Percentiles rank a stretch among this genome's conserved stretches.
Evolutionary conservation across 352 stramenopile genomes (phyloP).

Genomic region (Phytophthora pisi): DNA sequence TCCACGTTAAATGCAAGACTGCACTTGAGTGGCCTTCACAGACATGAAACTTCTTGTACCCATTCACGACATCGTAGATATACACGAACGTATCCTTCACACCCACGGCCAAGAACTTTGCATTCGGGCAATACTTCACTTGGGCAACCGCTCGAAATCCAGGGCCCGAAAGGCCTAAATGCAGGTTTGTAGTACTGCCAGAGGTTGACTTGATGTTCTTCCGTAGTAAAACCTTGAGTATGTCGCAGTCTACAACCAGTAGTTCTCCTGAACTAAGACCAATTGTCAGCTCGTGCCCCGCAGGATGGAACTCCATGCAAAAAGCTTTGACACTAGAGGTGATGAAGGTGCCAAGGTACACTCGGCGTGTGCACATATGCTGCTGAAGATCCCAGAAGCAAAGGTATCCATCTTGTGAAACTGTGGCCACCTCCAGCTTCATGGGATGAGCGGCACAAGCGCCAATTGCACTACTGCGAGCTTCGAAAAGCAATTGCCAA

Average conservation of each 20-base stretch:
- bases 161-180: conserved; percentile 7
- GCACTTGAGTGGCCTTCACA: conserved; percentile 84
- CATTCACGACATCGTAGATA: conserved; percentile 51
- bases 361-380: conserved; percentile 42
- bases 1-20: conserved; percentile 90
- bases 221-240: conserved; percentile 43
- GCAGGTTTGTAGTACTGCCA: conserved; percentile 21
- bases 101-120: conserved; percentile 53
- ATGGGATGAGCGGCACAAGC: conserved; percentile 47
- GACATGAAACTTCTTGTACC: conserved; percentile 65
- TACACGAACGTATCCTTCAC: conserved; percentile 72
- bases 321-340: conserved; percentile 35
- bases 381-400: conserved; percentile 58
- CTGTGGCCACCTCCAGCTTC: conserved; percentile 49
- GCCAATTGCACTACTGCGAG: conserved; percentile 41
- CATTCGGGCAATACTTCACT: conserved; percentile 64
- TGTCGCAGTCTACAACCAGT: conserved; percentile 49
- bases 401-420: conserved; percentile 62
- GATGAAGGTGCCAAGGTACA: conserved; percentile 37
- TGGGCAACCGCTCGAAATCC: conserved; percentile 35
- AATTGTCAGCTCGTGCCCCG: conserved; percentile 57
- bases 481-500: conserved; percentile 66
- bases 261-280: conserved; percentile 61
- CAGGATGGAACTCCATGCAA: conserved; percentile 64
- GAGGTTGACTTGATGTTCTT: conserved; percentile 45